Evolutionary conservation across 2,329 filamentous ascomycete species (phyloP).

Genomic region (Pseudocercospora fijiensis): DNA sequence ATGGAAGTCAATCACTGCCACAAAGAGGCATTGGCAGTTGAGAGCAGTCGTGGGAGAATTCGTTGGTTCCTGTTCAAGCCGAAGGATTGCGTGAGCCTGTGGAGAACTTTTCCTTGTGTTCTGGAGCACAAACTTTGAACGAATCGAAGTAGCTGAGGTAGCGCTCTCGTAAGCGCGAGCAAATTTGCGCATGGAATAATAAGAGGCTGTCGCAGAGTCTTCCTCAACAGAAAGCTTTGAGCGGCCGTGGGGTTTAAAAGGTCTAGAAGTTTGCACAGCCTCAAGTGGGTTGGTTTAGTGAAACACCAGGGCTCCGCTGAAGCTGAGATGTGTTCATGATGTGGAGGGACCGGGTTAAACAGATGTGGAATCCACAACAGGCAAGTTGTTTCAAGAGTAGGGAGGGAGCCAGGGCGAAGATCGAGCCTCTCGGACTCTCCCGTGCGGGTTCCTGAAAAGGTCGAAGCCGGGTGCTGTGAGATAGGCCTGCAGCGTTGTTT

Average conservation of each 20-base stretch:
- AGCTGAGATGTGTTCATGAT: slow-evolving; percentile 3
- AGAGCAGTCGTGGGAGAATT: not conserved
- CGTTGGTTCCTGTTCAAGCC: not conserved
- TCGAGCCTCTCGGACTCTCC: slow-evolving; percentile 12
- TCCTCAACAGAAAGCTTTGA: not conserved
- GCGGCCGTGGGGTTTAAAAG: too few species aligned
- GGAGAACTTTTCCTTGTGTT: slow-evolving; percentile 4
- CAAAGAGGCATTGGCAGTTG: slow-evolving; percentile 4
- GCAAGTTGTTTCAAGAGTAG: not conserved
- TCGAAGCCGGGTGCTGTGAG: slow-evolving; percentile 5
- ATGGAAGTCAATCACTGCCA: slow-evolving; percentile 2
- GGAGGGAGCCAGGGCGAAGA: not conserved
- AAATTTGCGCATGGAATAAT: not conserved
- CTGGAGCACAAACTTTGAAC: slow-evolving; percentile 7
- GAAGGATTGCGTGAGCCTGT: slow-evolving; percentile 8
- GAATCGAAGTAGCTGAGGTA: not conserved
- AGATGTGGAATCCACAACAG: not conserved
- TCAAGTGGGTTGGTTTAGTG: not conserved
- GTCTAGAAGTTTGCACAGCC: slow-evolving; percentile 4
- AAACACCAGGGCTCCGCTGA: not conserved
- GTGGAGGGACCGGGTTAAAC: not conserved
- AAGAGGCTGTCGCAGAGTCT: not conserved
- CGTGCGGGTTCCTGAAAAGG: slow-evolving; percentile 7
- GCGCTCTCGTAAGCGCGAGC: slow-evolving; percentile 4
- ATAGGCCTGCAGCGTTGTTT: not conserved